A percentile compares a stretch with the other conserved stretches of the same genome.
Conservation (phyloP, 768 basidiomycete species). For the Artomyces pyxidatus region DNA sequence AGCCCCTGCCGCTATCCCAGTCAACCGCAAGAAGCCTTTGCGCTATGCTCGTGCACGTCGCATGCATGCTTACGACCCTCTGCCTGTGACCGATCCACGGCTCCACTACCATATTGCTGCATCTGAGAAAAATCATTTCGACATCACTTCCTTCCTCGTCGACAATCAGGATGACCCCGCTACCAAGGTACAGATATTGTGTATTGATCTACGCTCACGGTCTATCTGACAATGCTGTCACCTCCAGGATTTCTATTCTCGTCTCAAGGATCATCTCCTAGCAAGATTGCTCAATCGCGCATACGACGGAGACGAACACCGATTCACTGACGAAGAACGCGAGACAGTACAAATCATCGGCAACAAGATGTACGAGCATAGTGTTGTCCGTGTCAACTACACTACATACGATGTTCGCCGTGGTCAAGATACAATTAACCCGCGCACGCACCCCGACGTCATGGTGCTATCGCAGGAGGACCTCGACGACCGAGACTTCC, state of each 20-base stretch:
- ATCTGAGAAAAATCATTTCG: neutral
- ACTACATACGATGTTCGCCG: conserved; percentile 36
- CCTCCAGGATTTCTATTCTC: conserved; percentile 25
- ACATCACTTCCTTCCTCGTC: neutral
- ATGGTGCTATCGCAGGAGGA: neutral
- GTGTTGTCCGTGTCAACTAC: conserved; percentile 28
- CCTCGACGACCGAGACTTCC: neutral
- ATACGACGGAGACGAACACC: conserved; percentile 22
- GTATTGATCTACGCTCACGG: neutral
- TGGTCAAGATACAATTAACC: conserved; percentile 34
- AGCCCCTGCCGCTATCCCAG: neutral
- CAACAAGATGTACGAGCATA: conserved; percentile 25
- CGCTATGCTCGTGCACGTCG: no score
- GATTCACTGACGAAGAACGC: conserved; percentile 18
- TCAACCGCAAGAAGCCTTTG: no score
- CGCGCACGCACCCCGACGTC: conserved; percentile 14
- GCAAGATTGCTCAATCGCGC: conserved; percentile 17
- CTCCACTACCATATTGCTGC: neutral
- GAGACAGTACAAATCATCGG: conserved; percentile 6
- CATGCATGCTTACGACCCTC: neutral
- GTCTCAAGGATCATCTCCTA: conserved; percentile 25
- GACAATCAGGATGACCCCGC: neutral
- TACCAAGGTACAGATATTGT: neutral
- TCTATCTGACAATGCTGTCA: neutral
- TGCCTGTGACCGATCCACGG: neutral